Evolutionary conservation across 495 filamentous ascomycete genomes (phyloP), one percentile per base, ranked within the genome.

Genomic region (Aspergillus ellipticus): DNA sequence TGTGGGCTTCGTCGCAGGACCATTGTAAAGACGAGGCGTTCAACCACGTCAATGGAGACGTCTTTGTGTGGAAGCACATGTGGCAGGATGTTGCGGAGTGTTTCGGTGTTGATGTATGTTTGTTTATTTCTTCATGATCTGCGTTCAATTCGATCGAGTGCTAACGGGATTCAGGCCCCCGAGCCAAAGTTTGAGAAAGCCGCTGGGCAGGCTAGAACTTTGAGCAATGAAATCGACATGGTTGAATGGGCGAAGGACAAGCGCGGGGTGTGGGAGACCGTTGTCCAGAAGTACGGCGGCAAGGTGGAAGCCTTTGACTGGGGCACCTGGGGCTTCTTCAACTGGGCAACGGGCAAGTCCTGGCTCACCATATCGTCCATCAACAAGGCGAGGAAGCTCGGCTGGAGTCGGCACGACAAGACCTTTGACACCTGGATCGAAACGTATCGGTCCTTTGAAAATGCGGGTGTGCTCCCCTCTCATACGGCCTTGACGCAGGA

Each of bases 161-260:
- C 16, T 20, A 43, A 20, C 15, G 0, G n/a, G 5, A 28, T 17
- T 17, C 31, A 66, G 60, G 57, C 41, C 2, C 62, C 60, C 3
- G 58, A 63, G 16, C 53, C 60, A 0, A 53, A 39, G 1, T 61
- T 60, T 29, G 7, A 58, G 7, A 60, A 58, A 31, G 60, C 62
- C 6, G 19, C 47, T 6, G 59, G 59, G 3, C 57, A 63, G 41
- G 47, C 65, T 13, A 33, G 54, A 2, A 61, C 47, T 0, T 51
- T 60, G 0, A 33, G 29, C 2, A 64, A 64, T 49, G 61, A 68
- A 31, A 54, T 65, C 28, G 53, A 61, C 41, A 61, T 72, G 60
- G 51, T 53, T 3, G 57, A 68, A 24, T 70, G 69, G 67, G 65
- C 63, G 0, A 58, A 61, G 31, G 67, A 66, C 49, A 72, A 72